phyloP scores from a whole-genome alignment of 305 asterid genomes.

The Ilex paraguariensis region DNA sequence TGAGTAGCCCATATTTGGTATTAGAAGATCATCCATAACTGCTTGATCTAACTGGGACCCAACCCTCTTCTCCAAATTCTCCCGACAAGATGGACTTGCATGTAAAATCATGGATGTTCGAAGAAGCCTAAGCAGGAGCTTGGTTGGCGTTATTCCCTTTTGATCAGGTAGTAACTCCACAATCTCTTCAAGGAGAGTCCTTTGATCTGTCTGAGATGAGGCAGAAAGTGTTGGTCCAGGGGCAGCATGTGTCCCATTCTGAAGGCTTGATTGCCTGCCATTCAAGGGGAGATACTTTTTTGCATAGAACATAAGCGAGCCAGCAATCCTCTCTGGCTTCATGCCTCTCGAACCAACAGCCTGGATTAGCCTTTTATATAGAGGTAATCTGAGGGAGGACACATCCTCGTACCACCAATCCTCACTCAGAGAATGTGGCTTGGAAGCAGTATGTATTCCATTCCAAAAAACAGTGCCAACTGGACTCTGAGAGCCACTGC shows the following conservation, averaged over 20 bases:
- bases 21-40: slow-evolving; percentile 33
- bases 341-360: slow-evolving; percentile 27
- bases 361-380: slow-evolving; percentile 30
- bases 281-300: slow-evolving; percentile 32
- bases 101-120: slow-evolving; percentile 29
- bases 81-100: slow-evolving; percentile 25
- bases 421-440: slow-evolving; percentile 17
- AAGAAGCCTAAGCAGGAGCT: slow-evolving; percentile 35
- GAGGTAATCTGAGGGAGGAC: slow-evolving; percentile 22
- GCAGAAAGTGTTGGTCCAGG: slow-evolving; percentile 10
- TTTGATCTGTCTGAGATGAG: slow-evolving; percentile 34
- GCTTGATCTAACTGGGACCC: slow-evolving; percentile 46
- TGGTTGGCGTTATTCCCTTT: slow-evolving; percentile 31
- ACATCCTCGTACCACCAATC: slow-evolving; percentile 45
- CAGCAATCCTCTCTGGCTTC: slow-evolving; percentile 22
- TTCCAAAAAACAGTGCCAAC: slow-evolving; percentile 22
- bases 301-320: slow-evolving; percentile 31
- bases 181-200: slow-evolving; percentile 40
- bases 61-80: slow-evolving; percentile 33
- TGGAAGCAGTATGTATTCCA: slow-evolving; percentile 27
- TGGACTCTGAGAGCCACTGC: slow-evolving; percentile 10
- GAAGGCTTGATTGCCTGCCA: slow-evolving; percentile 20
- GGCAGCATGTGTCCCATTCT: slow-evolving; percentile 3
- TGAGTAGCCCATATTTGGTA: slow-evolving; percentile 32
- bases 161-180: slow-evolving; percentile 37